Evolutionary conservation across 495 filamentous ascomycete genomes (phyloP).

Genomic region (Aspergillus funiculosus): DNA sequence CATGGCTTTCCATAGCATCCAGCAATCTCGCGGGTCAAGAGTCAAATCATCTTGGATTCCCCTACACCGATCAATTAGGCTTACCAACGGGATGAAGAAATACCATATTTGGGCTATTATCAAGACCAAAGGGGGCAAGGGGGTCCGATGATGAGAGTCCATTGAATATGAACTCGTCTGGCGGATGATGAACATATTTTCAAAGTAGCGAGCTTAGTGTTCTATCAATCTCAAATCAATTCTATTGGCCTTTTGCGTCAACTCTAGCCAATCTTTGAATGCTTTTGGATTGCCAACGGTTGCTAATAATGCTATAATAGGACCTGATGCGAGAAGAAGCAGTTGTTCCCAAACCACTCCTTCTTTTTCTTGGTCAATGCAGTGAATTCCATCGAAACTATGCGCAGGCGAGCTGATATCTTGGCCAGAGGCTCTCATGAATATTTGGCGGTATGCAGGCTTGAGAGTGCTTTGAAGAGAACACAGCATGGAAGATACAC

Average conservation of each 20-base stretch:
- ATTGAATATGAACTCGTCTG: conserved; percentile 48
- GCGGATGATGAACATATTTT: conserved; percentile 58
- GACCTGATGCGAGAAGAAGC: conserved; percentile 65
- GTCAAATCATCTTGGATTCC: conserved; percentile 59
- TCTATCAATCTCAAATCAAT: conserved; percentile 58
- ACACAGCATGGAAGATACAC: conserved; percentile 64
- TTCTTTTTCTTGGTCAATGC: conserved; percentile 70
- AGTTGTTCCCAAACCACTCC: conserved; percentile 79
- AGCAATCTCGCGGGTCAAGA: conserved; percentile 66
- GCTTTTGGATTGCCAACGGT: conserved; percentile 71
- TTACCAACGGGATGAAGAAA: conserved; percentile 65
- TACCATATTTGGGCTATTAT: conserved; percentile 44
- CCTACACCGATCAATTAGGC: conserved; percentile 52
- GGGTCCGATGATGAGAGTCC: conserved; percentile 41
- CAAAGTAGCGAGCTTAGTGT: conserved; percentile 63
- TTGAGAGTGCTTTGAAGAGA: conserved; percentile 46
- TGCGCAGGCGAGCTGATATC: conserved; percentile 56
- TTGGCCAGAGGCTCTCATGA: conserved; percentile 20
- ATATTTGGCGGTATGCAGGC: conserved; percentile 13
- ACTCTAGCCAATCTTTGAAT: conserved; percentile 61
- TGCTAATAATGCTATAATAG: conserved; percentile 73
- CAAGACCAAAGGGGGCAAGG: conserved; percentile 46
- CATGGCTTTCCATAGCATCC: conserved; percentile 58
- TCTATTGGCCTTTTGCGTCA: conserved; percentile 52
- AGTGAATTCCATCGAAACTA: conserved; percentile 83